Evolutionary conservation across 208 protist genomes (phyloP).

Genomic region (Porcisia hertigi): DNA sequence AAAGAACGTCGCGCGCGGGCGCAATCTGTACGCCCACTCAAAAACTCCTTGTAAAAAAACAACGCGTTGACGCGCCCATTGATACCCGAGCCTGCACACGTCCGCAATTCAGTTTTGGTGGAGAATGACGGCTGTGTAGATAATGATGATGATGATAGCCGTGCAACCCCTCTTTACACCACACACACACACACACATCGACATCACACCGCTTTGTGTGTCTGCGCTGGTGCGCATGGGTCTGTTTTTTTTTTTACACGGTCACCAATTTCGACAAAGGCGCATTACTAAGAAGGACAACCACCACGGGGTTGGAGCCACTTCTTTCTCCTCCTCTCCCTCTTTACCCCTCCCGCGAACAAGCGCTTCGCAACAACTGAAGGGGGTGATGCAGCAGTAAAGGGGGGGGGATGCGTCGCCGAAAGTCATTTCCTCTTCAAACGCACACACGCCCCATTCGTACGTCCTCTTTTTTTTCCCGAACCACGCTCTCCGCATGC

Average conservation of each 20-base stretch:
- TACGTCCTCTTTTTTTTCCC: neutral
- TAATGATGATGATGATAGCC: neutral
- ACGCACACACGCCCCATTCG: neutral
- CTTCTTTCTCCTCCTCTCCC: too few relatives aligned
- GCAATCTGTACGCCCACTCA: neutral
- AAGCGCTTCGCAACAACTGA: neutral
- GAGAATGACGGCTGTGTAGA: neutral
- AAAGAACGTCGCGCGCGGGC: neutral
- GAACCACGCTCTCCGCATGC: neutral
- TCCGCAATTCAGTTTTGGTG: neutral
- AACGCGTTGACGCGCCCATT: neutral
- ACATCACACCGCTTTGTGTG: neutral
- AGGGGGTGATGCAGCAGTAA: neutral
- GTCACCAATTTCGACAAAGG: neutral
- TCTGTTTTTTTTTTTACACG: neutral
- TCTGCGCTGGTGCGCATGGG: too few relatives aligned
- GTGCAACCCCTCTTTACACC: neutral
- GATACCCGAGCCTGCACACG: neutral
- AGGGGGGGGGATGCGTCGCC: neutral
- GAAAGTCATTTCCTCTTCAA: neutral
- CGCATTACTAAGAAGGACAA: neutral
- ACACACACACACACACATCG: neutral
- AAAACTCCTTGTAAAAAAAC: too few relatives aligned
- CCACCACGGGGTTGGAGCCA: neutral
- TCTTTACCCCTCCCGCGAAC: neutral